phyloP scores from a whole-genome alignment of 306 rosid genomes.

The Argentina anserina region DNA sequence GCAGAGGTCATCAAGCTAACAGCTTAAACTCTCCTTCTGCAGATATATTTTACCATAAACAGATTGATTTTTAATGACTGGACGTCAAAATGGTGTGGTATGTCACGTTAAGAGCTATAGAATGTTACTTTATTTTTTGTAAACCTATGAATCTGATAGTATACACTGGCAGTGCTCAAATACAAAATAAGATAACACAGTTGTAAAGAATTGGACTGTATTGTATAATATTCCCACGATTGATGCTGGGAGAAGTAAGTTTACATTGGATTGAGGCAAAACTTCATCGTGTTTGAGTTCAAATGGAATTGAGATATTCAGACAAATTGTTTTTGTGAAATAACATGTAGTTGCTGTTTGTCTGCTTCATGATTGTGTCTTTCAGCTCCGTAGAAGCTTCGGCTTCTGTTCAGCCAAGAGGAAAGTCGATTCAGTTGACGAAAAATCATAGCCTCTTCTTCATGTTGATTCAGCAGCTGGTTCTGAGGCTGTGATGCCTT shows the following conservation, averaged over 20 bases:
- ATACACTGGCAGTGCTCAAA: background rate
- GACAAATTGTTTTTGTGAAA: background rate
- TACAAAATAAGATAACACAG: background rate
- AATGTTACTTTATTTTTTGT: too few relatives aligned
- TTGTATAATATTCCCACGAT: background rate
- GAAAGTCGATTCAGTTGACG: background rate
- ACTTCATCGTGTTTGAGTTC: background rate
- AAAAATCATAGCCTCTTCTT: constrained; percentile 1
- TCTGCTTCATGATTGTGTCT: background rate
- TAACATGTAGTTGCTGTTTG: background rate
- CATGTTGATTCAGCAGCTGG: background rate
- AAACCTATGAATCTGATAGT: too few relatives aligned
- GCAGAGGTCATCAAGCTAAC: too few relatives aligned
- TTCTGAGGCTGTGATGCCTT: background rate
- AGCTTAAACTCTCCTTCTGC: too few relatives aligned
- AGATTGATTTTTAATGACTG: background rate
- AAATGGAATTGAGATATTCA: background rate
- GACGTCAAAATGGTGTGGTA: background rate
- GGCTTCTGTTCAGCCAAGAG: background rate
- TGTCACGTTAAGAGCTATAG: background rate
- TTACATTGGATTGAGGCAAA: background rate
- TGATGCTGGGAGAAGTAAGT: background rate
- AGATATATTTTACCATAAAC: too few relatives aligned
- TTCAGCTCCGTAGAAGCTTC: background rate
- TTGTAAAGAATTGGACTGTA: background rate